These are phyloP conservation scores for Anthracocystis setariae DNA, from an alignment of 1,284 basidiomycete genomes.

Conservation along the genomic window DNA sequence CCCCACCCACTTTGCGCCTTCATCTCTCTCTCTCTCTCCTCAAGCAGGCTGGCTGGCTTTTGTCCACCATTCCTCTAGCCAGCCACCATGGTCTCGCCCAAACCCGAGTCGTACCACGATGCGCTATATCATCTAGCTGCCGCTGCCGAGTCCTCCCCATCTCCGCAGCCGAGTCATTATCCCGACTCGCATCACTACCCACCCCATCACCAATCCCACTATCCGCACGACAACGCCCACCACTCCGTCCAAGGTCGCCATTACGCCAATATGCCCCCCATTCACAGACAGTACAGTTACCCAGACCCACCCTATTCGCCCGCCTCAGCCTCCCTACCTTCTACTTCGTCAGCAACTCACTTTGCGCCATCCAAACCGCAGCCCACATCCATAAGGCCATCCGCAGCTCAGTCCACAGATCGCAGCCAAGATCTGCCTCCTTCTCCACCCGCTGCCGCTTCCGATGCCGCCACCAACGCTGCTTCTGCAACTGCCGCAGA, in stretches of 20 bases:
- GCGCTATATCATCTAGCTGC: slow-evolving; percentile 46
- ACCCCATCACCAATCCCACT: slow-evolving; percentile 8
- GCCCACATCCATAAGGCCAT: slow-evolving; percentile 11
- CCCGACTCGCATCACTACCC: slow-evolving; percentile 14
- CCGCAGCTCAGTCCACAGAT: slow-evolving; percentile 5
- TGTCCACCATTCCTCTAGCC: too few species aligned
- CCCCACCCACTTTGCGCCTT: too few species aligned
- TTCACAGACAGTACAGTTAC: slow-evolving; percentile 30
- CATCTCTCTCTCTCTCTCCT: too few species aligned
- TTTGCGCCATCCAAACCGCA: slow-evolving; percentile 3
- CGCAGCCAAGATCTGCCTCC: slow-evolving; percentile 3
- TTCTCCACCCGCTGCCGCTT: not conserved
- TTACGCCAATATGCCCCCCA: slow-evolving; percentile 8
- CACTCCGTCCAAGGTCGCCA: slow-evolving; percentile 19
- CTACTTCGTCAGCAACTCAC: slow-evolving; percentile 15
- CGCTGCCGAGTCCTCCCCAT: slow-evolving; percentile 42
- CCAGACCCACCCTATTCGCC: slow-evolving; percentile 26
- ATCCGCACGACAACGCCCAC: slow-evolving; percentile 10
- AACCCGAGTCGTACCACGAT: slow-evolving; percentile 42
- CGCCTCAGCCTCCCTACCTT: slow-evolving; percentile 13
- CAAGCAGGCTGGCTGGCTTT: too few species aligned
- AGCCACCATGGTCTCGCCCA: slow-evolving; percentile 25
- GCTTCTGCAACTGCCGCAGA: slow-evolving; percentile 12
- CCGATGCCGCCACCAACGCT: slow-evolving; percentile 4
- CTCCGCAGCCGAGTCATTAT: slow-evolving; percentile 26